Base-by-base conservation (phyloP, 352 stramenopile genomes). In the Blastocystis sp. region DNA sequence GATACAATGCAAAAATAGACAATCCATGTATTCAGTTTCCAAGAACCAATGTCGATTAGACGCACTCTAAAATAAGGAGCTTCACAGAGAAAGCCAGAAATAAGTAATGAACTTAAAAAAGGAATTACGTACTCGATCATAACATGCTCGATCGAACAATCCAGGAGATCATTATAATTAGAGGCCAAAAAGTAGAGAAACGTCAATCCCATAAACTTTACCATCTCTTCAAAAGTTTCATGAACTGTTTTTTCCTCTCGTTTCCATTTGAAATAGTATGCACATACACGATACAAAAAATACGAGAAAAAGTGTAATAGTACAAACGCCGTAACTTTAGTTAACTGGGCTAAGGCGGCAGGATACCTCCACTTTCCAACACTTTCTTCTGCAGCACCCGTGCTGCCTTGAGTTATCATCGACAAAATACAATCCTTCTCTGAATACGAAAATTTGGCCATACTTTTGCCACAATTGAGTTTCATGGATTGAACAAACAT, bases 1-100 rank as follows among this genome's bases (percentile, higher is more conserved):
- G 68, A 39, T 6, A 79, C 7, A 56, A 87, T 81, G 59, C 70
- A 88, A 37, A 7, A n/a, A 65, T 90, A 89, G 79, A 88, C 59
- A 4, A 87, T 45, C 81, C 81, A 90, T 16, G 76, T 65, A 37
- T 37, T 39, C 2, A 55, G 3, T 8, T 68, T 47, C 76, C 70
- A 70, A 34, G 82, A 3, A 20, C 43, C 30, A 39, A 87, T 79
- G 73, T 87, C 64, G 63, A 81, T 43, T 37, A 87, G 18, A 37
- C 63, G 16, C 16, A 90, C 30, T 53, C 81, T 50, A 37, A 85
- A 43, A 47, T 65, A 85, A 2, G 43, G 24, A 24, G 63, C 43
- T 24, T 85, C 73, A 43, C 73, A 85, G 0, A 59, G 47, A 39
- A 85, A 85, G 41, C 73, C 73, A 45, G 56, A 53, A n/a, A 65